Percentiles rank a stretch among this genome's conserved stretches.
Evolutionary conservation across 768 basidiomycete genomes (phyloP).

Genomic region (Lentinula aciculospora): DNA sequence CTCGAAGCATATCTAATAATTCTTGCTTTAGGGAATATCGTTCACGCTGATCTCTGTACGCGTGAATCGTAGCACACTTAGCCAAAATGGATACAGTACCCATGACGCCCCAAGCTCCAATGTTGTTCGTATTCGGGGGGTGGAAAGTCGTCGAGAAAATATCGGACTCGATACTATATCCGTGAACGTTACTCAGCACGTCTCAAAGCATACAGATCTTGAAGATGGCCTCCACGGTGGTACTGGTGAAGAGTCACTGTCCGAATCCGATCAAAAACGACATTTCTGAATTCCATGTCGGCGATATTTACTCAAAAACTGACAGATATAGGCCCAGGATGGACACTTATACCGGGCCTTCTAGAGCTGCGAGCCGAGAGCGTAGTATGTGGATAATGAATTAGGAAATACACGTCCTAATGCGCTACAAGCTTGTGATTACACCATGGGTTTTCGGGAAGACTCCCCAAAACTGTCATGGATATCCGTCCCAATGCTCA

Average conservation of each 20-base stretch:
- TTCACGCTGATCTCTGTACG: constrained; percentile 4
- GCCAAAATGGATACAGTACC: not conserved
- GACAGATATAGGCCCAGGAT: too few species aligned
- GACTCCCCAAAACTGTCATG: not conserved
- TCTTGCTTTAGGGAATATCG: not conserved
- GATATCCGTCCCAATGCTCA: not conserved
- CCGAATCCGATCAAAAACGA: not conserved
- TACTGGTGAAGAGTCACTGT: not conserved
- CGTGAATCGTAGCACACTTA: not conserved
- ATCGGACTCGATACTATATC: not conserved
- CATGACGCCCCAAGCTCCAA: not conserved
- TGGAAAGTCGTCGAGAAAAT: not conserved
- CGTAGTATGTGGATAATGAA: too few species aligned
- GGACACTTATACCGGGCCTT: too few species aligned
- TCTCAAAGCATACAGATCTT: not conserved
- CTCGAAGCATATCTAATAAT: not conserved
- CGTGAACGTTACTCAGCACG: not conserved
- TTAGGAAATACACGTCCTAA: too few species aligned
- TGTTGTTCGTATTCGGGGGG: not conserved
- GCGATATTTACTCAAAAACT: too few species aligned
- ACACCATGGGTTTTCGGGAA: not conserved
- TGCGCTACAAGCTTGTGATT: too few species aligned
- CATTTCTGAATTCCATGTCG: not conserved
- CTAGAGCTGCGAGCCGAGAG: too few species aligned
- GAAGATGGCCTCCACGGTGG: not conserved